Conservation (phyloP, 805 yeast genomes). For the Kodamaea jinghongensis region DNA sequence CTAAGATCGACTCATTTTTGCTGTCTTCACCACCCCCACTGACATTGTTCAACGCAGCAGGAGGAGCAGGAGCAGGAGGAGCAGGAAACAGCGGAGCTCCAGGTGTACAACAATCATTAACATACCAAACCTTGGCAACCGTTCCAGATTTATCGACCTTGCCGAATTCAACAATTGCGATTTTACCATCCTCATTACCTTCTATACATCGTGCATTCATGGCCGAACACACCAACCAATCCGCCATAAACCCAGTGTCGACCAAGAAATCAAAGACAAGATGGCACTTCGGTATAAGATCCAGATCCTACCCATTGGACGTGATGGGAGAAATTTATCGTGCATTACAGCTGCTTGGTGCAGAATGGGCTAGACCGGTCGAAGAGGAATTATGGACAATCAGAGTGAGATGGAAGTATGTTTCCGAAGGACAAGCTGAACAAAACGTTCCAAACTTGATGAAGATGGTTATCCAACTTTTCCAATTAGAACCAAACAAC, state of each 20-base stretch:
- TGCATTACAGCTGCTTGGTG: conserved; percentile 89
- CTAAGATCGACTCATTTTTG: conserved; percentile 55
- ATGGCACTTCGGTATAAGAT: conserved; percentile 98
- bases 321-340: conserved; percentile 98
- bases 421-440: conserved; percentile 18
- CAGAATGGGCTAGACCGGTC: conserved; percentile 95
- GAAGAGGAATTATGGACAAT: conserved; percentile 97
- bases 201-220: conserved; percentile 91
- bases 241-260: conserved; percentile 49
- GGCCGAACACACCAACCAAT: conserved; percentile 49
- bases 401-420: conserved; percentile 87
- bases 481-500: conserved; percentile 93
- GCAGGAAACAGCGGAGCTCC: conserved; percentile 32
- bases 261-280: conserved; percentile 87
- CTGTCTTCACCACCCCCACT: conserved; percentile 62
- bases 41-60: conserved; percentile 15
- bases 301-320: conserved; percentile 93
- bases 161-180: conserved; percentile 82
- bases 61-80: conserved; percentile 14
- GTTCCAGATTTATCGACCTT: conserved; percentile 48
- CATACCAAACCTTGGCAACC: conserved; percentile 47
- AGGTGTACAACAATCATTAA: conserved; percentile 44
- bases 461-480: conserved; percentile 96
- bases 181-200: conserved; percentile 90
- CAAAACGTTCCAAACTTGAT: conserved; percentile 67